Conservation (phyloP, 768 basidiomycete genomes). For the Artomyces pyxidatus region DNA sequence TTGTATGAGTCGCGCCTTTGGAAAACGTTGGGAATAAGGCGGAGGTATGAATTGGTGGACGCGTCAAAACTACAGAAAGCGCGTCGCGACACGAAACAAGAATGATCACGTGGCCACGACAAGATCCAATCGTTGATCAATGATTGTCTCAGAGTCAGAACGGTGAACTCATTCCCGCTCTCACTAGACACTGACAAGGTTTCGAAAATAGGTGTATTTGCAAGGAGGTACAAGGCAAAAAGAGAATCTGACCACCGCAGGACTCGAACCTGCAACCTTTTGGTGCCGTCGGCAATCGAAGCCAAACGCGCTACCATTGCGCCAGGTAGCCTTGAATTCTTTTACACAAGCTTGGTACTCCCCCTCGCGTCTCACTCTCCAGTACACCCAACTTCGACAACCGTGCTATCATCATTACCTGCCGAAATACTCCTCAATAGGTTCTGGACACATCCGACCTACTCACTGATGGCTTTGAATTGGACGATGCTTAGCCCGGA, state of each 20-base stretch:
- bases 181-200: no score
- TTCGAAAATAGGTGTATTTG: not conserved
- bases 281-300: slow-evolving; percentile 76
- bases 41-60: no score
- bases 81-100: slow-evolving; percentile 1
- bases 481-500: slow-evolving; percentile 61
- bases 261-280: slow-evolving; percentile 96
- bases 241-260: slow-evolving; percentile 49
- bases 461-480: slow-evolving; percentile 81
- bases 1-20: not conserved
- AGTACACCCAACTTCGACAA: not conserved
- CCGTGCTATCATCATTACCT: not conserved
- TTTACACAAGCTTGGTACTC: not conserved
- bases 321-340: slow-evolving; percentile 43
- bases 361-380: not conserved
- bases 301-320: slow-evolving; percentile 96
- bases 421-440: not conserved
- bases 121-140: no score
- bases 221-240: not conserved
- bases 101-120: not conserved
- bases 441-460: not conserved
- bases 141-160: no score
- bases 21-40: not conserved
- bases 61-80: no score
- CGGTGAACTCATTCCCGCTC: no score